Conservation (phyloP, 1,284 basidiomycete species). For the Cutaneotrichosporon dermatis region DNA sequence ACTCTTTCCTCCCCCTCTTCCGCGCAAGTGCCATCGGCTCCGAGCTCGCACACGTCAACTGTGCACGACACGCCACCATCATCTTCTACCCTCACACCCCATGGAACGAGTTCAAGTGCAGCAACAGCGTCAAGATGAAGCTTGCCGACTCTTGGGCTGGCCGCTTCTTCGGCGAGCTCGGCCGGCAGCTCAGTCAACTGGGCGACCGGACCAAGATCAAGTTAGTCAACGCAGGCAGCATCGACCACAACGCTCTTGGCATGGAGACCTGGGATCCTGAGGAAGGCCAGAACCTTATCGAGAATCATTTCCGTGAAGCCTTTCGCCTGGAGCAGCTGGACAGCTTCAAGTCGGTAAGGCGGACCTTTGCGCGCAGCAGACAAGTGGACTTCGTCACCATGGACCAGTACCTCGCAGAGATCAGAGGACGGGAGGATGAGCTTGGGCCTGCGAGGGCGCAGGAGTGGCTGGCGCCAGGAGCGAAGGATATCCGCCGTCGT, state of each 20-base stretch:
- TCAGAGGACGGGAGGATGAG: background rate
- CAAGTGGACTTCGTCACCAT: constrained; percentile 1
- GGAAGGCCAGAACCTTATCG: background rate
- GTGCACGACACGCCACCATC: background rate
- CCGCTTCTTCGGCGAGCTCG: constrained; percentile 9
- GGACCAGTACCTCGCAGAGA: background rate
- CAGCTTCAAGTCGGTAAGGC: background rate
- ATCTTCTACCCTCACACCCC: constrained; percentile 2
- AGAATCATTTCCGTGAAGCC: background rate
- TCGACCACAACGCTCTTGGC: background rate
- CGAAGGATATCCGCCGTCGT: background rate
- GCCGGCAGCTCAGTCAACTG: background rate
- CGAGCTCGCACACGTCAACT: constrained; percentile 3
- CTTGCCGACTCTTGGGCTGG: constrained; percentile 2
- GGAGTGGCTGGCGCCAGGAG: background rate
- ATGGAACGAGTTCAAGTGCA: background rate
- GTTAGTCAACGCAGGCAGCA: constrained; percentile 6
- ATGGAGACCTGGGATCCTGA: background rate
- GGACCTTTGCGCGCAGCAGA: background rate
- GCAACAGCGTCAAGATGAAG: background rate
- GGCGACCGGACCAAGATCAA: background rate
- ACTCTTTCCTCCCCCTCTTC: background rate
- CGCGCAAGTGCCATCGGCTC: background rate
- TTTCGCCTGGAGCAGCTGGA: background rate
- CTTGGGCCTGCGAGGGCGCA: background rate